Evolutionary conservation across 768 basidiomycete genomes (phyloP).

Genomic region (Lactarius indigo): DNA sequence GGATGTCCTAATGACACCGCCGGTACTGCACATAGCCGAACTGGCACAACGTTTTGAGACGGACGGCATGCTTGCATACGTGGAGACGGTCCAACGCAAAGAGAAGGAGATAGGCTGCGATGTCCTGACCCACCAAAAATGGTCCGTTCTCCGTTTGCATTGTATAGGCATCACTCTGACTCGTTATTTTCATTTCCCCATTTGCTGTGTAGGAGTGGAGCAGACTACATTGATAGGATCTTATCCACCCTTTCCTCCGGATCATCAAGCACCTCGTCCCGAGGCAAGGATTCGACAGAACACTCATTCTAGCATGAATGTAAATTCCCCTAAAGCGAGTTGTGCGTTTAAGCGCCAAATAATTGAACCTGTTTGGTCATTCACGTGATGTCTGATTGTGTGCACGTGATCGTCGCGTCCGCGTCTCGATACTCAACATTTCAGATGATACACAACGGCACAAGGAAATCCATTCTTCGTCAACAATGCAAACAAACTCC

Average conservation of each 20-base stretch:
- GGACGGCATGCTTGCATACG: constrained; percentile 92
- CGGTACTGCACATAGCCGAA: constrained; percentile 49
- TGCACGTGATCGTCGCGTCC: constrained; percentile 1
- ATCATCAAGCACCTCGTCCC: constrained; percentile 80
- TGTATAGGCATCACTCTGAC: not conserved
- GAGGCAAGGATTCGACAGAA: constrained; percentile 88
- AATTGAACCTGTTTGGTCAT: not conserved
- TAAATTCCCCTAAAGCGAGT: not conserved
- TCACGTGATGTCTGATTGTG: constrained; percentile 4
- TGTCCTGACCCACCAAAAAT: constrained; percentile 92
- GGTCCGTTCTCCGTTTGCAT: constrained; percentile 43
- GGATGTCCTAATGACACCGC: not conserved
- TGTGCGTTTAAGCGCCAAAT: not conserved
- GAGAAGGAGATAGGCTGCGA: constrained; percentile 88
- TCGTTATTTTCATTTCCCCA: constrained; percentile 1
- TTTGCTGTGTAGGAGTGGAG: constrained; percentile 64
- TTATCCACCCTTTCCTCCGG: constrained; percentile 81
- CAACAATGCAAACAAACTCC: not conserved
- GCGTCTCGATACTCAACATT: not conserved
- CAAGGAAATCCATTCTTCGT: not conserved
- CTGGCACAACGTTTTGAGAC: constrained; percentile 75
- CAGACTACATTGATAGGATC: constrained; percentile 86
- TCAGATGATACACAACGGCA: not conserved
- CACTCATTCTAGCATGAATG: constrained; percentile 56
- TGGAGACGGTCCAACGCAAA: constrained; percentile 80